Percentiles rank a stretch among this genome's conserved stretches.
phyloP scores from a whole-genome alignment of 441 rosid genomes.

The Cnidoscolus chayamansa region DNA sequence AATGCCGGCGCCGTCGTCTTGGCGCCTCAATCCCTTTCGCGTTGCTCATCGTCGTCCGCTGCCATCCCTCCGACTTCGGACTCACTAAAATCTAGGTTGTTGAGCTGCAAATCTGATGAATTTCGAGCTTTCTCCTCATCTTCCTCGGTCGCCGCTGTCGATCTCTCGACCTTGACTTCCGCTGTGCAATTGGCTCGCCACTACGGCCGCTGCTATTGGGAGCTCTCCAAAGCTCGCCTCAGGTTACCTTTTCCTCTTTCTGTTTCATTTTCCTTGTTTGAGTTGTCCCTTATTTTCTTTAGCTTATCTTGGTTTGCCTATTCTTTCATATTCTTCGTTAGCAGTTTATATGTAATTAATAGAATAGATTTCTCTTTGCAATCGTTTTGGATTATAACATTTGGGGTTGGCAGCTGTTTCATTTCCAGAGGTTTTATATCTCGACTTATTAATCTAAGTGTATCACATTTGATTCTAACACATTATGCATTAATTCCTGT shows the following conservation, averaged over 20 bases:
- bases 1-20: constrained; percentile 16
- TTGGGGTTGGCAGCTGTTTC: too few species aligned
- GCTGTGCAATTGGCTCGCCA: constrained; percentile 41
- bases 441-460: not conserved
- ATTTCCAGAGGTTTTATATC: not conserved
- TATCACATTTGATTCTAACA: not conserved
- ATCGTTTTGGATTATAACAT: not conserved
- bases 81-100: constrained; percentile 35
- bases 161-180: constrained; percentile 24
- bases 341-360: not conserved
- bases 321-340: not conserved
- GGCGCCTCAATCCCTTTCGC: not conserved
- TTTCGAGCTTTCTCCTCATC: constrained; percentile 37
- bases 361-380: not conserved
- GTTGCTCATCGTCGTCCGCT: constrained; percentile 15
- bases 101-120: constrained; percentile 32
- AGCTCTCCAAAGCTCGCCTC: constrained; percentile 94
- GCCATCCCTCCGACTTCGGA: constrained; percentile 26
- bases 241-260: constrained; percentile 40
- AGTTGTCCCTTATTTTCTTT: not conserved
- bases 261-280: not conserved
- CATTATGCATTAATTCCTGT: not conserved
- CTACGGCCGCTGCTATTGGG: constrained; percentile 82
- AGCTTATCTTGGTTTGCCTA: not conserved
- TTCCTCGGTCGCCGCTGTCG: constrained; percentile 25